phyloP scores from a whole-genome alignment of 305 asterid species.

The Rubia peregrina region DNA sequence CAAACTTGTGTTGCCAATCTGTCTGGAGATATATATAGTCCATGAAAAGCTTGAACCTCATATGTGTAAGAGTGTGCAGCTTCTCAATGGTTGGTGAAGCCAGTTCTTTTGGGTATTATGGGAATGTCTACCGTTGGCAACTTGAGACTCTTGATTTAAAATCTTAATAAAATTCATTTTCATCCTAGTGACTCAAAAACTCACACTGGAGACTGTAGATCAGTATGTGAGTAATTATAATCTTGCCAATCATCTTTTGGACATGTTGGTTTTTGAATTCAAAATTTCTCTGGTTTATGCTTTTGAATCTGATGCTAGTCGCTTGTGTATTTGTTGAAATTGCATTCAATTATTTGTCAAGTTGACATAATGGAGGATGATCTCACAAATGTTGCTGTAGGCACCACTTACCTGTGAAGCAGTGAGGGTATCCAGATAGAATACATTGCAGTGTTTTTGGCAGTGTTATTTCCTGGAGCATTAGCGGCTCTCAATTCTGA shows the following conservation, averaged over 20 bases:
- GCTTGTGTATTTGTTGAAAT: not conserved
- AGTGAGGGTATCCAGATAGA: conserved; percentile 84
- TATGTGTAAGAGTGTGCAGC: not conserved
- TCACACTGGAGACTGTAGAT: not conserved
- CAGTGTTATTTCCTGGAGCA: conserved; percentile 86
- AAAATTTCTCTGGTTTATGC: not conserved
- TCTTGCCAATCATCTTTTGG: not conserved
- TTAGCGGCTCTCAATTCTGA: conserved; percentile 75
- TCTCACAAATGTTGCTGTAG: conserved; percentile 30
- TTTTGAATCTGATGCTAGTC: not conserved
- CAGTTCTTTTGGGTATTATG: not conserved
- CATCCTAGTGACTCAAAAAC: not conserved
- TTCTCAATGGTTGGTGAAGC: too few relatives aligned
- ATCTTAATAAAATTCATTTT: not conserved
- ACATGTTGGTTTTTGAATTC: conserved; percentile 1
- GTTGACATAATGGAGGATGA: conserved; percentile 19
- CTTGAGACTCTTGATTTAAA: not conserved
- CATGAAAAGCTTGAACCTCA: not conserved
- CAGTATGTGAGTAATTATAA: not conserved
- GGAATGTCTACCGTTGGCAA: conserved; percentile 4
- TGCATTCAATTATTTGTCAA: not conserved
- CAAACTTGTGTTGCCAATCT: not conserved
- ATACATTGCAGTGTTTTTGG: conserved; percentile 73
- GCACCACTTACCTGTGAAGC: conserved; percentile 40
- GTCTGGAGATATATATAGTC: not conserved